Conservation (phyloP, 164 flowering plant species). For the Sedum album region DNA sequence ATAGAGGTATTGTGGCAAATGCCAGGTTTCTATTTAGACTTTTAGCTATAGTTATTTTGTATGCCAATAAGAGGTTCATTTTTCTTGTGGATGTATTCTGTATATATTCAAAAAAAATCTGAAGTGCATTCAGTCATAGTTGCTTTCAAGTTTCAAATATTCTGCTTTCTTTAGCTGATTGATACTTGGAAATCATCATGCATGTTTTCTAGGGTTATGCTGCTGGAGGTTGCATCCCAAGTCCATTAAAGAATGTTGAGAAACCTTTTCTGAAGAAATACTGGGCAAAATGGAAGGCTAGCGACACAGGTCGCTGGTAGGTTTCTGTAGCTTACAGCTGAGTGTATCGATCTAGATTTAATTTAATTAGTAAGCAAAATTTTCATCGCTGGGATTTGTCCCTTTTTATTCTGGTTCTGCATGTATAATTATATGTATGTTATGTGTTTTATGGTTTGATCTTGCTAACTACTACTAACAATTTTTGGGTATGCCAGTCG, state of each 20-base stretch:
- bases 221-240: conserved; percentile 88
- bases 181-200: background rate
- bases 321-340: background rate
- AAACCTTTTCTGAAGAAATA: conserved; percentile 78
- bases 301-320: conserved; percentile 82
- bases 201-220: conserved; percentile 72
- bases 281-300: conserved; percentile 95
- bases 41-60: background rate
- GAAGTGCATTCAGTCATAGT: background rate
- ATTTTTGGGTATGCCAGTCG: conserved; percentile 46
- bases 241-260: conserved; percentile 92
- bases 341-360: background rate
- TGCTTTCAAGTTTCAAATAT: background rate
- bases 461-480: background rate
- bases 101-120: background rate
- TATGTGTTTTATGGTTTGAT: background rate
- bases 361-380: background rate
- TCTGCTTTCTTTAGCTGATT: background rate
- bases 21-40: too few species aligned
- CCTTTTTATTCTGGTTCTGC: background rate
- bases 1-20: conserved; percentile 60
- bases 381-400: background rate
- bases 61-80: background rate
- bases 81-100: too few species aligned
- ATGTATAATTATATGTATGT: background rate